Percentiles rank a stretch among this genome's conserved stretches.
phyloP scores from a whole-genome alignment of 352 stramenopile species.

The Globisporangium radiosum region DNA sequence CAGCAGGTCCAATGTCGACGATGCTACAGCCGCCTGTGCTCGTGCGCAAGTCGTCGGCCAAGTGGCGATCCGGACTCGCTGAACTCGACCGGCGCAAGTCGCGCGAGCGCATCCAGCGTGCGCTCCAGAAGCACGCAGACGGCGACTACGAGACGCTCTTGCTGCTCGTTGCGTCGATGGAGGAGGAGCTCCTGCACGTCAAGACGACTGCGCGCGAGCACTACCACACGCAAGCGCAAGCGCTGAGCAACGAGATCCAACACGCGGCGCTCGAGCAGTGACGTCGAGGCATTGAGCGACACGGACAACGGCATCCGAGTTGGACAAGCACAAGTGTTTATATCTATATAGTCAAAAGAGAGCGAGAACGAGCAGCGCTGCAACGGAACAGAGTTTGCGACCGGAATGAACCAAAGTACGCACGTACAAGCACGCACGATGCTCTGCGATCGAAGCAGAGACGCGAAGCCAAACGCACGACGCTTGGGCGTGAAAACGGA shows the following conservation, averaged over 20 bases:
- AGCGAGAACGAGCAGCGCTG: background rate
- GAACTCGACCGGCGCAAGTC: slow-evolving; percentile 50
- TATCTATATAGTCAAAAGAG: background rate
- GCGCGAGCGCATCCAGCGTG: slow-evolving; percentile 55
- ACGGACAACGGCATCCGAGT: background rate
- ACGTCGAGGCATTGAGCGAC: background rate
- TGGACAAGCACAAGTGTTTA: too few relatives aligned
- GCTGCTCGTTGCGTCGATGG: slow-evolving; percentile 53
- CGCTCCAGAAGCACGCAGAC: slow-evolving; percentile 41
- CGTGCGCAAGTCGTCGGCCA: slow-evolving; percentile 29
- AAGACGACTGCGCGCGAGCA: slow-evolving; percentile 59
- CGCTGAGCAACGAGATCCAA: slow-evolving; percentile 46
- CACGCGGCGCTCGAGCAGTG: slow-evolving; percentile 37
- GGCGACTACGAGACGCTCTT: slow-evolving; percentile 65
- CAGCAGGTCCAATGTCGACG: background rate
- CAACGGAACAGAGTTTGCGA: background rate
- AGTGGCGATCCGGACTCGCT: slow-evolving; percentile 60
- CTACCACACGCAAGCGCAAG: slow-evolving; percentile 53
- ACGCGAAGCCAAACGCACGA: too few relatives aligned
- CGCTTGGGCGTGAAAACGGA: too few relatives aligned
- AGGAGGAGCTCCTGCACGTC: slow-evolving; percentile 77
- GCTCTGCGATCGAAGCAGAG: too few relatives aligned
- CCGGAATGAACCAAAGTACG: too few relatives aligned
- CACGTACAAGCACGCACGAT: too few relatives aligned
- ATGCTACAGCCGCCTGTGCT: slow-evolving; percentile 23